A percentile compares a stretch with the other conserved stretches of the same genome.
Conservation (phyloP, 192 early-diverging fungal genomes). For the Oehlia diaphana region DNA sequence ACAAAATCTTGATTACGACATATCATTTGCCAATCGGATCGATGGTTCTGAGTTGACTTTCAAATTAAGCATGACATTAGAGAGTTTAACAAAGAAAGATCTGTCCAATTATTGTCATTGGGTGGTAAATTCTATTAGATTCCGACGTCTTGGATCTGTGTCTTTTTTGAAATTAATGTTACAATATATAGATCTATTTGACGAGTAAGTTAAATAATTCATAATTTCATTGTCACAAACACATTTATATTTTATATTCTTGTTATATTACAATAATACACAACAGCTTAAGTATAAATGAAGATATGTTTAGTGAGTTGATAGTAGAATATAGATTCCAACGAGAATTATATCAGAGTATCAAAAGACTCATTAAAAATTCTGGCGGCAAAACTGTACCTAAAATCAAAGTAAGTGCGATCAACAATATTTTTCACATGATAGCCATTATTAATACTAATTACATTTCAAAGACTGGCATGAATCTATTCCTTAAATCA, state of each 20-base stretch:
- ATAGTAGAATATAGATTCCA: neutral
- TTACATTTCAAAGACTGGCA: neutral
- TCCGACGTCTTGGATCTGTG: neutral
- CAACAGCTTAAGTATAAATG: neutral
- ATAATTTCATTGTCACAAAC: neutral
- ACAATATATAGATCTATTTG: slow-evolving; percentile 16
- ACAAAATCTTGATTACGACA: neutral
- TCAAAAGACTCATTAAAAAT: slow-evolving; percentile 2
- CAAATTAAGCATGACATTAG: neutral
- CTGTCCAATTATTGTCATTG: slow-evolving; percentile 2
- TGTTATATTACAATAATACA: neutral
- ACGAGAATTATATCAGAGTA: slow-evolving; percentile 21
- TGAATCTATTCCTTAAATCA: neutral
- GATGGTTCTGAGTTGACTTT: neutral
- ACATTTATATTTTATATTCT: neutral
- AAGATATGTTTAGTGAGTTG: neutral
- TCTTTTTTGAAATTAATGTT: slow-evolving; percentile 14
- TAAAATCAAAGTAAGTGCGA: neutral
- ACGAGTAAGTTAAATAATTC: neutral
- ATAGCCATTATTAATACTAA: no score
- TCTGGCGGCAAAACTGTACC: neutral
- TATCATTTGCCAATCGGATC: neutral
- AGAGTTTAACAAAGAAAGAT: neutral
- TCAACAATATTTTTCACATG: neutral
- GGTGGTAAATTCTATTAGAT: neutral